Evolutionary conservation across 2,329 filamentous ascomycete genomes (phyloP).

Genomic region (Neonectria magnoliae): DNA sequence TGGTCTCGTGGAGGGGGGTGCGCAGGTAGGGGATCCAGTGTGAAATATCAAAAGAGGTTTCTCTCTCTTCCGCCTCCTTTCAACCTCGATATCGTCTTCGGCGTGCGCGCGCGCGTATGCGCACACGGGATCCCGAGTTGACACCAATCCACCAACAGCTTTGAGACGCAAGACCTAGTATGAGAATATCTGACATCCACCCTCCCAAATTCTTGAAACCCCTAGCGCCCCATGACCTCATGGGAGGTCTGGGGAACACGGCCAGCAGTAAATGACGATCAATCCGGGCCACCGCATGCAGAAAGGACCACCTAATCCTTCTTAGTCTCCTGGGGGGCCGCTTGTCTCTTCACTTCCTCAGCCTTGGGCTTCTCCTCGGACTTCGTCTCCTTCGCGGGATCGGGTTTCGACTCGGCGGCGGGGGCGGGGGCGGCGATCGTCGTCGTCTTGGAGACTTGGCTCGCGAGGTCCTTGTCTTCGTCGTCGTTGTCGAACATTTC

Average conservation of each 20-base stretch:
- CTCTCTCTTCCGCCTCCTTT: constrained; percentile 35
- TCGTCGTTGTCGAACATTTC: constrained; percentile 92
- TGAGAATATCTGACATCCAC: constrained; percentile 42
- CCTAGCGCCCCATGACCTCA: constrained; percentile 19
- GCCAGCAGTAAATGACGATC: constrained; percentile 32
- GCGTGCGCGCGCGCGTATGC: constrained; percentile 26
- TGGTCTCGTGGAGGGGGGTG: constrained; percentile 10
- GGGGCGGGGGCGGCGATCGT: constrained; percentile 39
- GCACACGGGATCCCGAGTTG: constrained; percentile 33
- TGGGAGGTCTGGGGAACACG: constrained; percentile 33
- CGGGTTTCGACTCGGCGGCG: constrained; percentile 41
- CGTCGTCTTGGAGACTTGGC: constrained; percentile 76
- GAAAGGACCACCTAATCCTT: constrained; percentile 50
- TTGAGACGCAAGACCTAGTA: constrained; percentile 42
- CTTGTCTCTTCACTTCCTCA: constrained; percentile 41
- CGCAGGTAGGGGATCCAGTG: constrained; percentile 34
- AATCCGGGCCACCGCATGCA: constrained; percentile 29
- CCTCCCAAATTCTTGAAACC: constrained; percentile 27
- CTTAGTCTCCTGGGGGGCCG: constrained; percentile 44
- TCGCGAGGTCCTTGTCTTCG: constrained; percentile 86
- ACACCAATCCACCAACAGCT: constrained; percentile 42
- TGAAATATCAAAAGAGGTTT: constrained; percentile 41
- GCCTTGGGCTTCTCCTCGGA: constrained; percentile 32
- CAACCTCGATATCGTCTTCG: constrained; percentile 29
- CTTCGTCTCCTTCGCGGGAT: constrained; percentile 34